These are phyloP conservation scores for Graphilbum sp. DNA, from an alignment of 2,329 filamentous ascomycete genomes.

Conservation along the genomic window DNA sequence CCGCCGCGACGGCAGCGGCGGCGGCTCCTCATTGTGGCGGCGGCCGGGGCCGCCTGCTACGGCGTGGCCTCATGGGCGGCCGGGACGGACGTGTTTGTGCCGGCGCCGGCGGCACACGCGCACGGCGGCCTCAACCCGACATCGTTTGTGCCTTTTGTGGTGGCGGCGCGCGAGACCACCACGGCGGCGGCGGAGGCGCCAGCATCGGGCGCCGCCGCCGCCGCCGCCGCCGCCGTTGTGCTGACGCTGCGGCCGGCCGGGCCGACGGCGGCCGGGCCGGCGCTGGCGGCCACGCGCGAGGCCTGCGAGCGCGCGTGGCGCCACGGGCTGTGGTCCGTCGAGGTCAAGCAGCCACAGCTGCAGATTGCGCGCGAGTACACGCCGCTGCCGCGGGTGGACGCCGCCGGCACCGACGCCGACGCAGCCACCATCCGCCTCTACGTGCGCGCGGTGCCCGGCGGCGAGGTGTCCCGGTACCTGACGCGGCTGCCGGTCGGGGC, in stretches of 20 bases:
- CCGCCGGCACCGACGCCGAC: neutral
- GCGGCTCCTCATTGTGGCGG: too few relatives aligned
- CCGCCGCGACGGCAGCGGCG: too few relatives aligned
- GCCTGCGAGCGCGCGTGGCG: slow-evolving; percentile 26
- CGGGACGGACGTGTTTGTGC: too few relatives aligned
- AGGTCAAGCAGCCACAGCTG: slow-evolving; percentile 86
- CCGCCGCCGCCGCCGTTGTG: slow-evolving; percentile 53
- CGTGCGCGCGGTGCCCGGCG: slow-evolving; percentile 60
- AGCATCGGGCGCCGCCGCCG: too few relatives aligned
- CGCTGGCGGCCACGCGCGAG: slow-evolving; percentile 12
- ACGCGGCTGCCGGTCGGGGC: slow-evolving; percentile 45
- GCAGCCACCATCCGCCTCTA: slow-evolving; percentile 43
- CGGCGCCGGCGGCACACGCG: too few relatives aligned
- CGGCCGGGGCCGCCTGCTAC: too few relatives aligned
- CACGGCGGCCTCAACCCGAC: slow-evolving; percentile 35
- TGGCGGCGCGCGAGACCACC: slow-evolving; percentile 43
- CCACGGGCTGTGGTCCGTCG: slow-evolving; percentile 67
- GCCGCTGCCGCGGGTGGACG: slow-evolving; percentile 62
- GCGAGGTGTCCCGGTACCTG: slow-evolving; percentile 77
- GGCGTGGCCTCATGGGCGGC: too few relatives aligned
- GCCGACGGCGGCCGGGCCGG: neutral
- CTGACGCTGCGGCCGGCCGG: slow-evolving; percentile 37
- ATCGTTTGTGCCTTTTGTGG: slow-evolving; percentile 49
- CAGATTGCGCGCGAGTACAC: slow-evolving; percentile 90
- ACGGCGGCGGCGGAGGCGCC: slow-evolving; percentile 53